Percentiles rank a stretch among this genome's conserved stretches.
Evolutionary conservation across 2,329 filamentous ascomycete genomes (phyloP).

Genomic region (Hypoxylon sp.): DNA sequence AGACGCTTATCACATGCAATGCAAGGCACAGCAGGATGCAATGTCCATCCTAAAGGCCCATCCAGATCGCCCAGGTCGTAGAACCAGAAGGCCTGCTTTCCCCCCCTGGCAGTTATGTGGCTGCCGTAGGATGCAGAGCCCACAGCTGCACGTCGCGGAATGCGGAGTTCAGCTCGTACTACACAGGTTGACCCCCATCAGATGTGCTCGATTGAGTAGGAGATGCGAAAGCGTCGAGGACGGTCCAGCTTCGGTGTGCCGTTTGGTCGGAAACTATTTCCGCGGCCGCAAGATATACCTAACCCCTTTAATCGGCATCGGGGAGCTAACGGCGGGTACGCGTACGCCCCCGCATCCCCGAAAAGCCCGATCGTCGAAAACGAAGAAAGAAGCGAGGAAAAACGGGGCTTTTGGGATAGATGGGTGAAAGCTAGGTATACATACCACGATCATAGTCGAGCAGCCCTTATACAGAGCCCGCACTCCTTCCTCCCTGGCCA

Average conservation of each 20-base stretch:
- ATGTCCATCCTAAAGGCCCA: conserved; percentile 9
- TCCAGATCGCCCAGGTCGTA: conserved; percentile 10
- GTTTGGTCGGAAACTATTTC: neutral
- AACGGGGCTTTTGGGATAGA: neutral
- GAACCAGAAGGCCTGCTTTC: neutral
- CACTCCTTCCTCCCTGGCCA: conserved; percentile 70
- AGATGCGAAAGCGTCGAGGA: conserved; percentile 17
- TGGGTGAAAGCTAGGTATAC: conserved; percentile 27
- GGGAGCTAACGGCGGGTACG: neutral
- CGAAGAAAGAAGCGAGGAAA: neutral
- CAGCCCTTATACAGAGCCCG: conserved; percentile 73
- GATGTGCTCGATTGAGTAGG: conserved; percentile 34
- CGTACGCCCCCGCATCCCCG: conserved; percentile 8
- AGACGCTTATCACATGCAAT: conserved; percentile 25
- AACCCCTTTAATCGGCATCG: neutral
- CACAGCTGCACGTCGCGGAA: conserved; percentile 18
- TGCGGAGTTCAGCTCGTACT: conserved; percentile 12
- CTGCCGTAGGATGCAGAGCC: conserved; percentile 9
- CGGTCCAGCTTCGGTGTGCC: neutral
- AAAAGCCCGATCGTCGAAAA: neutral
- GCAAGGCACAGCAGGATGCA: conserved; percentile 32
- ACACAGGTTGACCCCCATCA: conserved; percentile 3
- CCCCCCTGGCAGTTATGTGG: conserved; percentile 1
- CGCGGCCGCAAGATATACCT: conserved; percentile 3
- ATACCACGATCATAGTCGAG: conserved; percentile 63